Percentiles rank a stretch among this genome's conserved stretches.
Conservation (phyloP, 2,329 filamentous ascomycete genomes). For the Dactylellina parvicollis region DNA sequence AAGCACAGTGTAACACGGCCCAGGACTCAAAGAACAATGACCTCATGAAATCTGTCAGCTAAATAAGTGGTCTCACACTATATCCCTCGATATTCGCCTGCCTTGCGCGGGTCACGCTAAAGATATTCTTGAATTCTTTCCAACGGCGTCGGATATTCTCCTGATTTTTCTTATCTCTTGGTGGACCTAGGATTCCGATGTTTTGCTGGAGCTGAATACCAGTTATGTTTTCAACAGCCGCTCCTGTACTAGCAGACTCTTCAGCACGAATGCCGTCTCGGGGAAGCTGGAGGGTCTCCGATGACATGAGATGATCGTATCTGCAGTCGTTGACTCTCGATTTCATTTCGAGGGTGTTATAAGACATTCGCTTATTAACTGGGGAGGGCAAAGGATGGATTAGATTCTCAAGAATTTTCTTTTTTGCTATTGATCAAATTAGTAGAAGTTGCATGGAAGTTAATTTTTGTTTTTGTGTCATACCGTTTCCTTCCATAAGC, state of each 20-base stretch:
- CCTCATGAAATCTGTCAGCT: too few relatives aligned
- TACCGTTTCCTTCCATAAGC: slow-evolving; percentile 21
- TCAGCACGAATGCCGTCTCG: not conserved
- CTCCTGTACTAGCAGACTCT: not conserved
- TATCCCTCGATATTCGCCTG: too few relatives aligned
- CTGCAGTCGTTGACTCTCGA: slow-evolving; percentile 3
- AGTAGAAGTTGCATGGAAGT: not conserved
- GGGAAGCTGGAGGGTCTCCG: not conserved
- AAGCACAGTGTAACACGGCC: too few relatives aligned
- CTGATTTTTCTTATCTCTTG: too few relatives aligned
- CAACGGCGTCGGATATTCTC: not conserved
- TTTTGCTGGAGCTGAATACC: not conserved
- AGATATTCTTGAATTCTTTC: slow-evolving; percentile 7
- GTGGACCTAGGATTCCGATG: not conserved
- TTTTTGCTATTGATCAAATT: not conserved
- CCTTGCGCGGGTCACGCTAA: not conserved
- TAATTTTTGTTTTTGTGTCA: not conserved
- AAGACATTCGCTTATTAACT: not conserved
- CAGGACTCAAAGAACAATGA: too few relatives aligned
- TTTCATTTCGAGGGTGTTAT: not conserved
- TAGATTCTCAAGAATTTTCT: slow-evolving; percentile 1
- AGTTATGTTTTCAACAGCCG: too few relatives aligned
- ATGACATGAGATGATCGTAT: slow-evolving; percentile 1
- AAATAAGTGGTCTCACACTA: too few relatives aligned
- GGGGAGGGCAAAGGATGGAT: not conserved